Evolutionary conservation across 2,329 filamentous ascomycete species (phyloP), one percentile per base, ranked within the genome.

Genomic region (Furcasterigmium sp.): DNA sequence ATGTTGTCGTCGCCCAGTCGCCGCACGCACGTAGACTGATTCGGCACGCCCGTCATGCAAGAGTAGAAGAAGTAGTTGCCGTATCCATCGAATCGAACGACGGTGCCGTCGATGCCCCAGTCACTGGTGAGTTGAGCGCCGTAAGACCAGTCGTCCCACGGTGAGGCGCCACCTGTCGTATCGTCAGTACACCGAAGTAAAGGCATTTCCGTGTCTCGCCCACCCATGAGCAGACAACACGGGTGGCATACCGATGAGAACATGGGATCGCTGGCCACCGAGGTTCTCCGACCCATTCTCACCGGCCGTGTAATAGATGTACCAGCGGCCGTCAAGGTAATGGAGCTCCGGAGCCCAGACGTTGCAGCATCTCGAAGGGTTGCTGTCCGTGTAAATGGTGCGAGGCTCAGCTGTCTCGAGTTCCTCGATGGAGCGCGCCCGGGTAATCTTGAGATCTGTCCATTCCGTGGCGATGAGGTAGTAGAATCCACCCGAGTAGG

Each of bases 271-370:
- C 56, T 81, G 76, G 2, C 65, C 63, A 25, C 70, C 70, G 2
- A 78, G 58, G 46, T 75, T 64, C 14, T 11, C 19, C 13, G 25
- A 18, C 3, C 57, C 61, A 2, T 56, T 55, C 19, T 61, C 62
- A 1, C 75, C 74, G 2, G 74, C 72, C 0, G 75, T 74, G 53
- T 79, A 80, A 58, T 80, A 80, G 30, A 80, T 67, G 44, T 75
- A 79, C 75, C 76, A 70, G 15, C 43, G 52, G 13, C 58, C 60
- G n/a, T 69, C 64, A 8, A 78, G 53, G 44, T 70, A 70, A 51
- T 78, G 75, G 0, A 78, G 59, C 50, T 79, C 76, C 0, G 76
- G 76, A 0, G 77, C 76, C 76, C 76, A 81, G 29, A 80, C 68
- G 42, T 77, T 78, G 55, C 73, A 74, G 56, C 71, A 73, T 14